Evolutionary conservation across 208 protist genomes (phyloP).

Genomic region (Leishmania turanica): DNA sequence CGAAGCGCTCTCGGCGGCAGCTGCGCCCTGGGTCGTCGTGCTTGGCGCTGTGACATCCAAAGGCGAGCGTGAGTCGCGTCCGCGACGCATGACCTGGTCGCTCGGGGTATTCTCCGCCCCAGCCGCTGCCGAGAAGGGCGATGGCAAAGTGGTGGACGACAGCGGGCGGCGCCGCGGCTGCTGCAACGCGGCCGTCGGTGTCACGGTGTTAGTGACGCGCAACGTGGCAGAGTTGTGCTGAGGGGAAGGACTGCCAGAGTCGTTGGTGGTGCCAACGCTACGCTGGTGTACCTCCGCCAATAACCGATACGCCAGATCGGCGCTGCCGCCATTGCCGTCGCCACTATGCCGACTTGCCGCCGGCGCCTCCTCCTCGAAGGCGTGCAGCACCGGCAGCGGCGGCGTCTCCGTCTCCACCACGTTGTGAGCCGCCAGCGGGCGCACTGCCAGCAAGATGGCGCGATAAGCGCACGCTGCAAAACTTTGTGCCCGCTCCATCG

Average conservation of each 20-base stretch:
- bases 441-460: conserved; percentile 31
- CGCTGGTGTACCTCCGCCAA: neutral
- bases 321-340: neutral
- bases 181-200: neutral
- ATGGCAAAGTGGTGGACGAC: neutral
- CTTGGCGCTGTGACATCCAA: neutral
- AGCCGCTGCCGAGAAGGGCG: neutral
- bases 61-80: conserved; percentile 14
- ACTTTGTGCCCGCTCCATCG: conserved; percentile 22
- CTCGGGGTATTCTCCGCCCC: conserved; percentile 12
- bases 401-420: conserved; percentile 33
- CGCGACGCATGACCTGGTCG: conserved; percentile 30
- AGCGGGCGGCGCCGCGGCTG: neutral
- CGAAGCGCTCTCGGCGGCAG: neutral
- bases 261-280: neutral
- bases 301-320: neutral
- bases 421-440: conserved; percentile 16
- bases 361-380: conserved; percentile 28
- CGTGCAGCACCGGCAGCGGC: conserved; percentile 33
- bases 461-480: conserved; percentile 39
- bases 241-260: neutral
- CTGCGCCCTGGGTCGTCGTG: no score
- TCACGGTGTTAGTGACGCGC: neutral
- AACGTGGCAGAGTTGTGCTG: neutral
- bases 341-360: neutral